Evolutionary conservation across 306 rosid species (phyloP), one percentile per base, ranked within the genome.

Genomic region (Prinsepia uniflora): DNA sequence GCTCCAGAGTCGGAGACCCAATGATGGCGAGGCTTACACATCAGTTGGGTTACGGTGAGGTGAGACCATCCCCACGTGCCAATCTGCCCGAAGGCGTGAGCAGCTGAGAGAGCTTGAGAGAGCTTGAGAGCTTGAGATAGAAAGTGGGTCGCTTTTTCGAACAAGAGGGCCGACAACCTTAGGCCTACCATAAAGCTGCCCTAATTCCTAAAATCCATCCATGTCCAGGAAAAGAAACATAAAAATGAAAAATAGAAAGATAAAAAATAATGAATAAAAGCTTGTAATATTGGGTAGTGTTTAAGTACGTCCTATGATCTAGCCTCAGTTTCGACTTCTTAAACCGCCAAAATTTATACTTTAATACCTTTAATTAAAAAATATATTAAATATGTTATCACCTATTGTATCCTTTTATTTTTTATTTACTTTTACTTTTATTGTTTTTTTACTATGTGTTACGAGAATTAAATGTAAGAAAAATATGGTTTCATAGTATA

Each of bases 11-110:
- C 41, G 78, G 74, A 24, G 68, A 81, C 70, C 79, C 78, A 80
- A 83, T 88, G 55, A 81, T 81, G 81, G 57, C 70, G 65, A 84
- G 83, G 65, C 88, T 81, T 84, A 65, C 76, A 10, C 15, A 20
- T 22, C 20, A 6, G 8, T 10, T 15, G 9, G 4, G 10, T 5
- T 2, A 36, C 11, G 19, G 54, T 49, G 54, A 9, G 52, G 75
- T 74, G 78, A 59, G 77, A 59, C 86, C 77, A 74, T 81, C 85
- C 92, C 92, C 92, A 92, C 91, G 92, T 92, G 98, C 91, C 84
- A 68, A 69, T 76, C 89, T 85, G 82, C 84, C 85, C 61, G 52
- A 60, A 53, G 72, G 85, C 86, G 80, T 81, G 83, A 78, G 84
- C 78, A 78, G 72, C 78, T 84, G 71, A 76, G 36, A 30, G 36